Evolutionary conservation across 352 stramenopile species (phyloP).

Genomic region (Phytophthora colocasiae): DNA sequence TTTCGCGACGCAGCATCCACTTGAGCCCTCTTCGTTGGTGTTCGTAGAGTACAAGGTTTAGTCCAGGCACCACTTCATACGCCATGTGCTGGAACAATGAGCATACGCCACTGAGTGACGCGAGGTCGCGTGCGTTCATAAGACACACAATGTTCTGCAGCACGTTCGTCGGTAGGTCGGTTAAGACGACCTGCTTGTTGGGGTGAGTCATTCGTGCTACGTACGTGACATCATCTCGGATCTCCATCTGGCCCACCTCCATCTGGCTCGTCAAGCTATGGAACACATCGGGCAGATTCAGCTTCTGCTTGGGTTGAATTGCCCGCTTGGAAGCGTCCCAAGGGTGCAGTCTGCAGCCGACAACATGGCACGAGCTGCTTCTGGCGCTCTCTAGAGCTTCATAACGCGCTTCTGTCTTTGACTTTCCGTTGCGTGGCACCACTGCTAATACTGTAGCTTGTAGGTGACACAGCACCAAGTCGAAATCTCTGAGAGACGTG

Average conservation of each 20-base stretch:
- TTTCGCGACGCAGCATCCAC: slow-evolving; percentile 83
- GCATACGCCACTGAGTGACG: slow-evolving; percentile 65
- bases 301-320: slow-evolving; percentile 26
- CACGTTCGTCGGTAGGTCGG: slow-evolving; percentile 64
- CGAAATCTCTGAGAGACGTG: slow-evolving; percentile 58
- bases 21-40: slow-evolving; percentile 81
- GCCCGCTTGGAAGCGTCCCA: slow-evolving; percentile 11
- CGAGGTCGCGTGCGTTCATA: slow-evolving; percentile 66
- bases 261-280: slow-evolving; percentile 65
- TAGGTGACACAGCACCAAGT: slow-evolving; percentile 66
- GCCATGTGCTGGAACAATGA: slow-evolving; percentile 82
- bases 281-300: slow-evolving; percentile 78
- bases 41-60: slow-evolving; percentile 76
- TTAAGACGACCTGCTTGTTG: slow-evolving; percentile 54
- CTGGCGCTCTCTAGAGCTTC: slow-evolving; percentile 41
- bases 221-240: slow-evolving; percentile 75
- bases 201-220: slow-evolving; percentile 49
- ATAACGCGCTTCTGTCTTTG: slow-evolving; percentile 13
- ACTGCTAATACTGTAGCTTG: slow-evolving; percentile 54
- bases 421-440: slow-evolving; percentile 25
- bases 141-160: slow-evolving; percentile 70
- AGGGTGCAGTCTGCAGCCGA: slow-evolving; percentile 65
- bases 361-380: slow-evolving; percentile 67
- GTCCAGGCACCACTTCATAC: slow-evolving; percentile 83
- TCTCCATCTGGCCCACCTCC: slow-evolving; percentile 66